phyloP scores from a whole-genome alignment of 2,329 filamentous ascomycete genomes.

The Claviceps paspali region DNA sequence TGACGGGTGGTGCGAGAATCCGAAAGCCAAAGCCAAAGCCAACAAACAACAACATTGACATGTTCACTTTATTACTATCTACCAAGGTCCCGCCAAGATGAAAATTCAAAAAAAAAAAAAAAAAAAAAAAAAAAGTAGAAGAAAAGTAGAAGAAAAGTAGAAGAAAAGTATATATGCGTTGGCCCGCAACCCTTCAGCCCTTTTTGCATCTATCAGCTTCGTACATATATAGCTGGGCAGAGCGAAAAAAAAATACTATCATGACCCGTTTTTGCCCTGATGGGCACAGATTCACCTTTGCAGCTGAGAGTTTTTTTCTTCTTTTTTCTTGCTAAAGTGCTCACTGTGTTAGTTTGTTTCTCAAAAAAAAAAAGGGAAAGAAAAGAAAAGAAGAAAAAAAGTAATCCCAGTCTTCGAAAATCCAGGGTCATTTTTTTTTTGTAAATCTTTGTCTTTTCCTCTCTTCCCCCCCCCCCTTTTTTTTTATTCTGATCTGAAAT shows the following conservation, averaged over 20 bases:
- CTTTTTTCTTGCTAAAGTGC: conserved; percentile 1
- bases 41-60: too few species aligned
- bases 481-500: background rate
- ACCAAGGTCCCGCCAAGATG: background rate
- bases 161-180: background rate
- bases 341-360: conserved; percentile 1
- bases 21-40: too few species aligned
- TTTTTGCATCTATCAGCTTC: background rate
- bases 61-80: conserved; percentile 1
- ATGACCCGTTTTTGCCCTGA: background rate
- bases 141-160: too few species aligned
- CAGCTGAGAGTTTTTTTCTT: background rate
- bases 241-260: background rate
- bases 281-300: background rate
- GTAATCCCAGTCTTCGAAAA: too few species aligned
- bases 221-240: background rate
- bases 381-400: too few species aligned
- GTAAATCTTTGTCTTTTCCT: too few species aligned
- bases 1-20: too few species aligned
- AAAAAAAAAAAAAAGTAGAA: background rate
- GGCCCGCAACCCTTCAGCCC: background rate
- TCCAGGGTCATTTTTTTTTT: too few species aligned
- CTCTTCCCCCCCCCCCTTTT: too few species aligned
- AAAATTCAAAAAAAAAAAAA: background rate
- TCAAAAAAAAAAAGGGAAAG: background rate